phyloP scores from a whole-genome alignment of 306 rosid species.

The Hippophae rhamnoides region DNA sequence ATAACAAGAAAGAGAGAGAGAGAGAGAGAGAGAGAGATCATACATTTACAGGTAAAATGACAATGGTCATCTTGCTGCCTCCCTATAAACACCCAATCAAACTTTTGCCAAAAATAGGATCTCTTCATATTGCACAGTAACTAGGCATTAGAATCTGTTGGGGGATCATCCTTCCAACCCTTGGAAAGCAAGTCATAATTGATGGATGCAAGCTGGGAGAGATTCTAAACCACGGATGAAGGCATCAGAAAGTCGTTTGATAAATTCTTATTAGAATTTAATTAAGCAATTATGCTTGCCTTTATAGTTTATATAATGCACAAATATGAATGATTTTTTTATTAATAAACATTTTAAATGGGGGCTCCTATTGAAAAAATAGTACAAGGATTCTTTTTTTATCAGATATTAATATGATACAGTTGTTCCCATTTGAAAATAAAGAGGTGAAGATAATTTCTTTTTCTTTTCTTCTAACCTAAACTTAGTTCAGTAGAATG shows the following conservation, averaged over 20 bases:
- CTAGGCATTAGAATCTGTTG: slow-evolving; percentile 46
- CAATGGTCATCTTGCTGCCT: background rate
- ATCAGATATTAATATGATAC: too few relatives aligned
- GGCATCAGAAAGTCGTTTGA: slow-evolving; percentile 2
- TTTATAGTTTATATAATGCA: too few relatives aligned
- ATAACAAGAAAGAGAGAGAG: background rate
- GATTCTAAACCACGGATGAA: slow-evolving; percentile 61
- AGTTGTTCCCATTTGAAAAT: too few relatives aligned
- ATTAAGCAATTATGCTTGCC: background rate
- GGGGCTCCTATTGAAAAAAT: too few relatives aligned
- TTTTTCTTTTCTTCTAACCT: too few relatives aligned
- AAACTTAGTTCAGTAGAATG: too few relatives aligned
- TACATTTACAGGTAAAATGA: slow-evolving; percentile 58
- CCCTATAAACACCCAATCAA: slow-evolving; percentile 35
- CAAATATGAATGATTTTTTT: too few relatives aligned
- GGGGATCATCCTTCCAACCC: slow-evolving; percentile 79
- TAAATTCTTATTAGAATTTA: background rate
- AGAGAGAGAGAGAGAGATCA: slow-evolving; percentile 20
- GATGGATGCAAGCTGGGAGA: slow-evolving; percentile 99
- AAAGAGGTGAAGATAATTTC: too few relatives aligned
- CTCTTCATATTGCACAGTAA: slow-evolving; percentile 18
- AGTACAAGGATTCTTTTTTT: too few relatives aligned
- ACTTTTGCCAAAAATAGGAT: slow-evolving; percentile 26
- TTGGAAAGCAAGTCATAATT: slow-evolving; percentile 90
- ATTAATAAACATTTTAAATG: too few relatives aligned